Evolutionary conservation across 1,284 basidiomycete genomes (phyloP), one percentile per base, ranked within the genome.

Genomic region (Irpex lacteus): DNA sequence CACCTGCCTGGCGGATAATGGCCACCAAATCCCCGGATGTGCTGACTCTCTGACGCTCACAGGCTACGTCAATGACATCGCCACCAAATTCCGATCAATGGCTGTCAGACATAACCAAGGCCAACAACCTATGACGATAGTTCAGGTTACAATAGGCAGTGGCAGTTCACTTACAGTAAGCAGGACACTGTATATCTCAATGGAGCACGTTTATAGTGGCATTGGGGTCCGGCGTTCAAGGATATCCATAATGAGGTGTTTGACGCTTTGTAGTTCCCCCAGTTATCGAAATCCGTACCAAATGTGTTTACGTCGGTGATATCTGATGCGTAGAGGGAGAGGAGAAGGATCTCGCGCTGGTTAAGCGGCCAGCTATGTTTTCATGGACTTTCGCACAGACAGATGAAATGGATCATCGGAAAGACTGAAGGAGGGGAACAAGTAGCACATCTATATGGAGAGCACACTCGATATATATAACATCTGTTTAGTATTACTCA

Each of bases 81-180:
- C 54, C 54, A 56, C 54, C 32, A 56, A 32, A 56, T 32, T 56
- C 54, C 54, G 54, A 15, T 56, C 54, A 56, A 32, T 8, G 36
- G 7, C 54, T 56, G 21, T 19, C 50, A 47, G 50, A 18, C 19
- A 21, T 3, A 15, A 8, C 50, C 9, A 21, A 19, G 18, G 18
- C 19, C 2, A 1, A 1, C 19, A 34, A 34, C 21, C 18, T 18
- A 19, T 53, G 50, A 53, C n/a, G 21, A 53, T 13, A 8, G 18
- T 53, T 13, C 2, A 53, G 18, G 4, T 15, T 53, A 53, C 50
- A 6, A 4, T 5, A 21, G 3, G n/a, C 50, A 53, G 40, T n/a
- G 11, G 40, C 5, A 2, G n/a, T 13, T 47, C 1, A 47, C 40
- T 11, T 13, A 47, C 40, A 47, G 40, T 34, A 34, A 34, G 5